Evolutionary conservation across 371 early-diverging fungal species (phyloP), one percentile per base, ranked within the genome.

Genomic region (Mortierella sp.): DNA sequence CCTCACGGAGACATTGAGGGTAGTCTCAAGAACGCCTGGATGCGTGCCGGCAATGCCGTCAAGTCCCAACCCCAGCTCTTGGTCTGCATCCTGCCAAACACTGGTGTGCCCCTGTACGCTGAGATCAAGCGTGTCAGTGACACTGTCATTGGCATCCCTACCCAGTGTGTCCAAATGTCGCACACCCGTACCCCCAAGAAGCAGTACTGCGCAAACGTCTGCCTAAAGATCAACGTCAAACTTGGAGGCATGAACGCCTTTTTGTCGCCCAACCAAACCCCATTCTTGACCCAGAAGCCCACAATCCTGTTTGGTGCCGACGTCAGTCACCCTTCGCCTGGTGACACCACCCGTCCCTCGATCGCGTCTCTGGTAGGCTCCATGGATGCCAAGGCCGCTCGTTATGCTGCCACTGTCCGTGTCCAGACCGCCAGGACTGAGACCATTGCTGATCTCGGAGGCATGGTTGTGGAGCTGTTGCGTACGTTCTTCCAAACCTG

Each of bases 291-390:
- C 43, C 16, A 96, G 99, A 86, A 91, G 27, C 92, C 95, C 14
- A 97, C 96, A 14, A 92, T 98, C 55, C 82, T 99, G n/a, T 90
- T 99, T 83, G 99, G 99, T 60, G 98, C 98, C 51, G 99, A 99
- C 91, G 97, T 99, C 21, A 95, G 97, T 5, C 96, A 95, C 78
- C 93, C 95, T 29, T 41, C 24, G 21, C 14, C 32, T 54, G 32
- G 76, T 49, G 94, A 93, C 56, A 82, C 87, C 18, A 81, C 88
- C 32, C 89, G 88, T 71, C 95, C 94, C 21, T 95, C 95, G 46
- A 95, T 97, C 79, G 96, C 96, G 0, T 92, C 97, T 0, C 89
- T 97, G 3, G 97, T 97, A 12, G 97, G 94, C 1, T 93, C 95
- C 11, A 90, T 95, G 84, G 96, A 97, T 84, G 83, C 90, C 0